These are phyloP conservation scores for Haplosporangium gracile DNA, from an alignment of 192 early-diverging fungal species.

Conservation along the genomic window DNA sequence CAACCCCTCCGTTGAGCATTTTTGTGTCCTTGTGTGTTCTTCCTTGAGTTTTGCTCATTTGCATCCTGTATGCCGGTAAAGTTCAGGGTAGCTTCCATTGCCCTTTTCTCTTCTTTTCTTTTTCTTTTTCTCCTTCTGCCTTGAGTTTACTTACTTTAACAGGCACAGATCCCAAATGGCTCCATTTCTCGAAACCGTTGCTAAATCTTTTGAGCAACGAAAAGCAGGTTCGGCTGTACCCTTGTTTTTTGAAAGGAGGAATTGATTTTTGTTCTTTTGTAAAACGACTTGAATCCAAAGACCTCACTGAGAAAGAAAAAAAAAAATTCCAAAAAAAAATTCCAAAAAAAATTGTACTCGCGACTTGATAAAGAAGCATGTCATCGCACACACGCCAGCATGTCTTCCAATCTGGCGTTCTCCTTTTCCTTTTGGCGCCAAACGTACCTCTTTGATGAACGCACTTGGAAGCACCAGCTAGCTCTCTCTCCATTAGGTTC, in stretches of 20 bases:
- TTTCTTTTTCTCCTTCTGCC: too few species aligned
- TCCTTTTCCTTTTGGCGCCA: background rate
- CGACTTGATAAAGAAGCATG: background rate
- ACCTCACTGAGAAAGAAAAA: slow-evolving; percentile 7
- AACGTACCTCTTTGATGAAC: background rate
- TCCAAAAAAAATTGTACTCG: background rate
- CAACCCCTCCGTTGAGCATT: too few species aligned
- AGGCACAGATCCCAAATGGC: too few species aligned
- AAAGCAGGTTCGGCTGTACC: too few species aligned
- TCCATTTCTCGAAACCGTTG: too few species aligned
- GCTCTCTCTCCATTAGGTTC: background rate
- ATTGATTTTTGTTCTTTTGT: background rate
- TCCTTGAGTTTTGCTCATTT: background rate
- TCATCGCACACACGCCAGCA: background rate
- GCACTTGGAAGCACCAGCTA: background rate
- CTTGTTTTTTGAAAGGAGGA: background rate
- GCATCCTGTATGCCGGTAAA: background rate
- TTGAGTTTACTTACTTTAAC: too few species aligned
- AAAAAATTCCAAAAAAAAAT: background rate
- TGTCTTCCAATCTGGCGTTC: background rate
- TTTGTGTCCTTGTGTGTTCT: background rate
- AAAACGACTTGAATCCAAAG: background rate
- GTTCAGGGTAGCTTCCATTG: background rate
- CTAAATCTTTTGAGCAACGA: too few species aligned
- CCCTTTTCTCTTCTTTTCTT: background rate